Conservation (phyloP, 768 basidiomycete genomes). For the Rossbeevera mucosa region DNA sequence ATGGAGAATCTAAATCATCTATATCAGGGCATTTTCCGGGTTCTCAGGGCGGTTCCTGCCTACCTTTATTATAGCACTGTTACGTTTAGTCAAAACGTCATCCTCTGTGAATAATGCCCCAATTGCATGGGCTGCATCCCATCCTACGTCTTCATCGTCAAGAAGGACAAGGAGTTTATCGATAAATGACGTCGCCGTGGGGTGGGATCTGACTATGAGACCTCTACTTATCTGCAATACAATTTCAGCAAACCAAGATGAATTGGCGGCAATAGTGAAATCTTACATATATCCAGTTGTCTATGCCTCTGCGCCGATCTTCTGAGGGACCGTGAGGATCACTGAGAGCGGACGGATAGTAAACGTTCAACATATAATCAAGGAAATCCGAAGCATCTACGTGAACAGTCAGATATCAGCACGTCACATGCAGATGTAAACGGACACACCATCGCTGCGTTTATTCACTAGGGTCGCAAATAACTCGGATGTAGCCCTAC, state of each 20-base stretch:
- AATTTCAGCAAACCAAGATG: background rate
- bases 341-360: constrained; percentile 48
- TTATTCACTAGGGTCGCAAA: constrained; percentile 78
- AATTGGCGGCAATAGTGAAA: background rate
- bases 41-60: constrained; percentile 9
- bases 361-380: constrained; percentile 37
- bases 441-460: constrained; percentile 54
- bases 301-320: constrained; percentile 49
- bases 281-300: constrained; percentile 67
- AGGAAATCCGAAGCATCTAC: constrained; percentile 48
- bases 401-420: background rate
- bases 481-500: constrained; percentile 50
- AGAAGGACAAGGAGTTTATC: constrained; percentile 69
- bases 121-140: constrained; percentile 72
- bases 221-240: constrained; percentile 65
- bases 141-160: constrained; percentile 56
- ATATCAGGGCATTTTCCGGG: background rate
- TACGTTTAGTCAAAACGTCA: constrained; percentile 64
- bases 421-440: background rate
- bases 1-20: constrained; percentile 53
- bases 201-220: constrained; percentile 70
- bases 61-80: constrained; percentile 77
- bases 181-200: constrained; percentile 49
- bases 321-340: constrained; percentile 29
- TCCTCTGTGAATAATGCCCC: constrained; percentile 64